Evolutionary conservation across 2,329 filamentous ascomycete genomes (phyloP).

Genomic region (Diplocarpon mali): DNA sequence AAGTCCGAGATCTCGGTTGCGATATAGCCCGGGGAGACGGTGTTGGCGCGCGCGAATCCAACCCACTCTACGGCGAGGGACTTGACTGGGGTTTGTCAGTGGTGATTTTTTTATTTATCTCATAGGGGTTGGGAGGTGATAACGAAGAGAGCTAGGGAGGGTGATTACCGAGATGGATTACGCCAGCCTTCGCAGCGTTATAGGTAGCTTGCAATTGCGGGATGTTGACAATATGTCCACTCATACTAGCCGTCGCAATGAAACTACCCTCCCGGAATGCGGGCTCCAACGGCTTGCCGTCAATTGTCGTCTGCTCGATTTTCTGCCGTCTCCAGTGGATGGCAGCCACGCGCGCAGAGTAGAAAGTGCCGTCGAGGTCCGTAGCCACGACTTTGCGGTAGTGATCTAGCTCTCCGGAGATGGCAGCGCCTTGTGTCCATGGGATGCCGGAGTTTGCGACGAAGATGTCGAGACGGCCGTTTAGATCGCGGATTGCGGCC

Average conservation of each 20-base stretch:
- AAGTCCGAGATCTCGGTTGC: constrained; percentile 62
- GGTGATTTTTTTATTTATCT: no score
- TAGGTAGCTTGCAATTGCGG: constrained; percentile 66
- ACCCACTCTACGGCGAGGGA: constrained; percentile 69
- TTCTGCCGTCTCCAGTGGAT: constrained; percentile 61
- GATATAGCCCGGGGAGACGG: constrained; percentile 66
- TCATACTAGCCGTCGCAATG: constrained; percentile 70
- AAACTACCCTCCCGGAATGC: constrained; percentile 57
- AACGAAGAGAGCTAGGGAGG: constrained; percentile 18
- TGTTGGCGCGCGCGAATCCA: constrained; percentile 62
- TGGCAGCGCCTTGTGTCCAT: constrained; percentile 58
- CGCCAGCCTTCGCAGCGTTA: constrained; percentile 60
- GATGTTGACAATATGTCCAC: constrained; percentile 65
- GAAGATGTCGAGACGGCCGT: constrained; percentile 65
- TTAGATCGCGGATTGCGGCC: constrained; percentile 49
- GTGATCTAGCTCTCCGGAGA: constrained; percentile 52
- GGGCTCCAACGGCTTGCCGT: constrained; percentile 46
- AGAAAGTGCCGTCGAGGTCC: constrained; percentile 69
- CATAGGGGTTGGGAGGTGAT: not conserved
- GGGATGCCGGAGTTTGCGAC: constrained; percentile 69
- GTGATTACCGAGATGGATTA: constrained; percentile 43
- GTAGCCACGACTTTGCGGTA: constrained; percentile 59
- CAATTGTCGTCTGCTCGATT: constrained; percentile 49
- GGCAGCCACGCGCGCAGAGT: constrained; percentile 61
- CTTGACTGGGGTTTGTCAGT: constrained; percentile 37